These are phyloP conservation scores for Entophlyctis luteolus DNA, from an alignment of 192 early-diverging fungal species.

Conservation along the genomic window DNA sequence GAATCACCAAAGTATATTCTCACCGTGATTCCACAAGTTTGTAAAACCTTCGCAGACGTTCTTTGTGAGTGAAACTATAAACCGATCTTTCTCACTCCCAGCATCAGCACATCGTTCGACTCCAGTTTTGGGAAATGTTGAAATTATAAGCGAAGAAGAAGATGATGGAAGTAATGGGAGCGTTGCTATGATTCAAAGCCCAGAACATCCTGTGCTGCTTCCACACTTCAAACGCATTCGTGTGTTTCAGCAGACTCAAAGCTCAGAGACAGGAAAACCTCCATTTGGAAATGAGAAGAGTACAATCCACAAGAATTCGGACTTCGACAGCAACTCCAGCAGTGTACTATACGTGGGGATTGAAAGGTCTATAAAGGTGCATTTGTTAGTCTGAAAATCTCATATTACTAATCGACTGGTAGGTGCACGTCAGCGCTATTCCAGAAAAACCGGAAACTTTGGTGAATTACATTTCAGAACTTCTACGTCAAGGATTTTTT, in stretches of 20 bases:
- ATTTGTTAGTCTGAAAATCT: neutral
- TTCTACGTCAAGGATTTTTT: constrained; percentile 14
- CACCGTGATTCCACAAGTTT: constrained; percentile 16
- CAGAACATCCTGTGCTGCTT: constrained; percentile 7
- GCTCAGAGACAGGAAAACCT: neutral
- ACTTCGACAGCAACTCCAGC: neutral
- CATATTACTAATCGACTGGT: neutral
- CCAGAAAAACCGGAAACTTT: constrained; percentile 21
- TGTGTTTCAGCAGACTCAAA: neutral
- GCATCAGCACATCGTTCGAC: neutral
- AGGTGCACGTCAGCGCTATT: constrained; percentile 27
- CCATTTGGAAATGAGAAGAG: too few relatives aligned
- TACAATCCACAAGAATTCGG: neutral
- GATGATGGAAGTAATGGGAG: constrained; percentile 11
- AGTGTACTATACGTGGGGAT: constrained; percentile 13
- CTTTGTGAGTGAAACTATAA: neutral
- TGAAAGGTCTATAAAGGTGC: constrained; percentile 11
- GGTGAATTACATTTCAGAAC: constrained; percentile 27
- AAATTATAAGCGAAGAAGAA: constrained; percentile 23
- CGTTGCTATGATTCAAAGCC: constrained; percentile 9
- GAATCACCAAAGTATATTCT: constrained; percentile 10
- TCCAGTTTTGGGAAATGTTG: constrained; percentile 14
- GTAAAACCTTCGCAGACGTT: neutral
- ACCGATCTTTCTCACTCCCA: neutral
- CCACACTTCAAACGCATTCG: constrained; percentile 3